A percentile compares a stretch with the other conserved stretches of the same genome.
Evolutionary conservation across 1,284 basidiomycete species (phyloP).

Genomic region (Papiliotrema nemorosa): DNA sequence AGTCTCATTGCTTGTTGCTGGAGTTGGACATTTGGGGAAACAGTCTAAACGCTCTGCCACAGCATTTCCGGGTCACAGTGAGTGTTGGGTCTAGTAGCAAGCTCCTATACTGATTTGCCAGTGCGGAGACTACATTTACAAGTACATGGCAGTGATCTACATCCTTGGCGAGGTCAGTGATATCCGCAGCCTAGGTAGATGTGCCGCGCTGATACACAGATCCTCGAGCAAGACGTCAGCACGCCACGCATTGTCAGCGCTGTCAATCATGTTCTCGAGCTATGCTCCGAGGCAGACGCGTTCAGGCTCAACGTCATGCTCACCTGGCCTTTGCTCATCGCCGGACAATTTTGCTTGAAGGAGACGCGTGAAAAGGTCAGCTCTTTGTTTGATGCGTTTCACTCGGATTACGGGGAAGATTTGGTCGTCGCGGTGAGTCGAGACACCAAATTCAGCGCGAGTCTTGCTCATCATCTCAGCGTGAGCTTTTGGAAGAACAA

Average conservation of each 20-base stretch:
- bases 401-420: conserved; percentile 32
- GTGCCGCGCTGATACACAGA: conserved; percentile 11
- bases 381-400: conserved; percentile 25
- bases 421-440: conserved; percentile 31
- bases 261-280: conserved; percentile 30
- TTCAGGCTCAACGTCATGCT: conserved; percentile 37
- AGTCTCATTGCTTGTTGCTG: conserved; percentile 20
- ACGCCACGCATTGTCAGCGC: conserved; percentile 20
- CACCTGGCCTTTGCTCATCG: conserved; percentile 36
- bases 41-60: conserved; percentile 25
- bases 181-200: background rate
- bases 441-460: background rate
- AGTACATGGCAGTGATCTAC: conserved; percentile 29
- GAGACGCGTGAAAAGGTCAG: conserved; percentile 17
- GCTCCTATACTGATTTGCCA: conserved; percentile 6
- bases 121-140: conserved; percentile 40
- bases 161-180: conserved; percentile 31
- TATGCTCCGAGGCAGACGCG: conserved; percentile 27
- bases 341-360: conserved; percentile 18
- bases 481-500: conserved; percentile 24
- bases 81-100: conserved; percentile 2
- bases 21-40: conserved; percentile 39
- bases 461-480: conserved; percentile 7
- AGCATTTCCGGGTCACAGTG: conserved; percentile 33
- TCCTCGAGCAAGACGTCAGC: conserved; percentile 21